Conservation (phyloP, 768 basidiomycete species). For the Sporobolomyces phaffii region DNA sequence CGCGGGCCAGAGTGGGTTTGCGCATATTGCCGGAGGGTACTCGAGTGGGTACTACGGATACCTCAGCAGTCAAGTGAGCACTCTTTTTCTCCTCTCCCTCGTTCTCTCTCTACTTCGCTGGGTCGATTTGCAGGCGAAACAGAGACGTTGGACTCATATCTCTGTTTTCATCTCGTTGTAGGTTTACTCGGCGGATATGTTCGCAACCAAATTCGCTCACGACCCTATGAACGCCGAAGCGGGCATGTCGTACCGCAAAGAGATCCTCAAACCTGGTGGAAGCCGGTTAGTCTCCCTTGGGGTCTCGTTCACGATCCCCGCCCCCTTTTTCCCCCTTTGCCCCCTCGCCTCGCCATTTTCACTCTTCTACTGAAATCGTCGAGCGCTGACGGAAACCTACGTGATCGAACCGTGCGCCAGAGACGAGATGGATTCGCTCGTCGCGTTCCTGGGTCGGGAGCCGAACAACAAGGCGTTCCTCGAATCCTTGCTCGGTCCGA, state of each 20-base stretch:
- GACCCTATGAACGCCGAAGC: slow-evolving; percentile 66
- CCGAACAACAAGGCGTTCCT: slow-evolving; percentile 69
- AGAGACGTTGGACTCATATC: too few species aligned
- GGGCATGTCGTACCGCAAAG: slow-evolving; percentile 63
- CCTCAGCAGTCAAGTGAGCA: neutral
- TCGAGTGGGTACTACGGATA: slow-evolving; percentile 28
- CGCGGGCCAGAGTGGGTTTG: slow-evolving; percentile 70
- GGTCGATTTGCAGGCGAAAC: too few species aligned
- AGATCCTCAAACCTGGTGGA: slow-evolving; percentile 68
- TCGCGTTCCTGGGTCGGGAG: slow-evolving; percentile 71
- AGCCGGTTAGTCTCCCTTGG: slow-evolving; percentile 46
- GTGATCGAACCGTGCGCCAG: slow-evolving; percentile 42
- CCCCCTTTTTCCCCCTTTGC: too few species aligned
- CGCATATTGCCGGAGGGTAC: slow-evolving; percentile 56
- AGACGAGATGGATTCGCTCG: slow-evolving; percentile 72
- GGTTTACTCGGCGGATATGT: slow-evolving; percentile 56
- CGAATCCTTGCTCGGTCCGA: slow-evolving; percentile 29
- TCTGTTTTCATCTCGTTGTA: slow-evolving; percentile 58
- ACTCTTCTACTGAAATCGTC: neutral
- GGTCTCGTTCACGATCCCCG: too few species aligned
- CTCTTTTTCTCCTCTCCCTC: neutral
- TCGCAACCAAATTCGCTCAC: slow-evolving; percentile 68
- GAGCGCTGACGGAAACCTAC: neutral
- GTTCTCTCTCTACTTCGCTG: neutral
- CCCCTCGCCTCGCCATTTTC: too few species aligned